A percentile compares a stretch with the other conserved stretches of the same genome.
phyloP scores from a whole-genome alignment of 2,329 filamentous ascomycete species.

The Polychaeton citri region DNA sequence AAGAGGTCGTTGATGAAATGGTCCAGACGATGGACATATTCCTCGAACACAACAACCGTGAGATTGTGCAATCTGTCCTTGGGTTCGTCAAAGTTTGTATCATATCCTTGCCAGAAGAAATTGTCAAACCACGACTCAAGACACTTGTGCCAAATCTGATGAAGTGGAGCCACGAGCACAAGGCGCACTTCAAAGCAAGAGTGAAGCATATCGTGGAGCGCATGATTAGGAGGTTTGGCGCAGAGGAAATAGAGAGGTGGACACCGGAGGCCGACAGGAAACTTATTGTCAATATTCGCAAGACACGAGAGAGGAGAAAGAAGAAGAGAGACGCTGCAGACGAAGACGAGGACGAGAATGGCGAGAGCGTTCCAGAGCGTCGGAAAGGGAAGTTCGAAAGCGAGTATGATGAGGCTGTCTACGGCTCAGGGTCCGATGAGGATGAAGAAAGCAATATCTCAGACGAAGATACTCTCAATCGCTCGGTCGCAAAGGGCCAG shows the following conservation, averaged over 20 bases:
- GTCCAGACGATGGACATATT: constrained; percentile 95
- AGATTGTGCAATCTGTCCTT: constrained; percentile 87
- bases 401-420: constrained; percentile 92
- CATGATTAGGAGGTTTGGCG: constrained; percentile 82
- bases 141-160: constrained; percentile 80
- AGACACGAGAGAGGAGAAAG: constrained; percentile 83
- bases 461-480: constrained; percentile 42
- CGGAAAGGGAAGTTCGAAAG: constrained; percentile 62
- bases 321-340: constrained; percentile 63
- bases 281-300: constrained; percentile 85
- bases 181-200: constrained; percentile 90
- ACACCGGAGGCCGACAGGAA: constrained; percentile 82
- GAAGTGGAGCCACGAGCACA: constrained; percentile 96
- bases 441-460: constrained; percentile 47
- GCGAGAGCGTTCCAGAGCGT: constrained; percentile 28
- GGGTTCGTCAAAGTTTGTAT: constrained; percentile 96
- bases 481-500: constrained; percentile 36
- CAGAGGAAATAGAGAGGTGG: constrained; percentile 62
- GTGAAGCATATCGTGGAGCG: constrained; percentile 96
- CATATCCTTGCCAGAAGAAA: constrained; percentile 64
- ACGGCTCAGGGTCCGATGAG: constrained; percentile 47
- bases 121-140: constrained; percentile 65
- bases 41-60: constrained; percentile 87
- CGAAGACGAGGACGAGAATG: constrained; percentile 45
- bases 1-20: constrained; percentile 63